A percentile compares a stretch with the other conserved stretches of the same genome.
phyloP scores from a whole-genome alignment of 2,329 filamentous ascomycete genomes.

The Thermochaetoides dissita region DNA sequence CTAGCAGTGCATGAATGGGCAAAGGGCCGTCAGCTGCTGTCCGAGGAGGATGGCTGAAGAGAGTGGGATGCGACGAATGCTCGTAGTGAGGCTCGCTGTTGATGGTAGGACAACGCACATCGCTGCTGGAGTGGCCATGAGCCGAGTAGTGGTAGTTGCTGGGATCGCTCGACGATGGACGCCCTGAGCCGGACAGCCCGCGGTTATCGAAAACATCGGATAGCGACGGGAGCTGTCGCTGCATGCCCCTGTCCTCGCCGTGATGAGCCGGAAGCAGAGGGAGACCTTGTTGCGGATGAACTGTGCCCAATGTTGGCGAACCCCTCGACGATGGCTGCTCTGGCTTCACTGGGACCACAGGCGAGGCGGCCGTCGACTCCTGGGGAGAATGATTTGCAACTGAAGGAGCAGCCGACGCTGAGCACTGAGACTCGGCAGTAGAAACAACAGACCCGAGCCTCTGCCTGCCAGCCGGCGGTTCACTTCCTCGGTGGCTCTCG shows the following conservation, averaged over 20 bases:
- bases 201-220: slow-evolving; percentile 33
- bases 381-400: slow-evolving; percentile 27
- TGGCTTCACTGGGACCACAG: slow-evolving; percentile 22
- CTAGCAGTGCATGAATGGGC: slow-evolving; percentile 40
- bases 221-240: slow-evolving; percentile 30
- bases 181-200: slow-evolving; percentile 8
- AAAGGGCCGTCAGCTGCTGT: slow-evolving; percentile 36
- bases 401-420: slow-evolving; percentile 23
- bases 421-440: slow-evolving; percentile 30
- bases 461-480: slow-evolving; percentile 33
- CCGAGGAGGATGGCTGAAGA: slow-evolving; percentile 27
- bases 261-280: slow-evolving; percentile 10
- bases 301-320: slow-evolving; percentile 18
- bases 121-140: slow-evolving; percentile 7
- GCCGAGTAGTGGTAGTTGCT: no score
- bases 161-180: not conserved
- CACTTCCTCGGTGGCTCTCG: slow-evolving; percentile 33
- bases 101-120: slow-evolving; percentile 19
- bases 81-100: slow-evolving; percentile 31
- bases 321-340: slow-evolving; percentile 20
- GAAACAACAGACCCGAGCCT: slow-evolving; percentile 35
- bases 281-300: slow-evolving; percentile 10
- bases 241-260: slow-evolving; percentile 6
- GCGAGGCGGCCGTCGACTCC: slow-evolving; percentile 28
- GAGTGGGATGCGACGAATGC: slow-evolving; percentile 28